Conservation (phyloP, 2,329 filamentous ascomycete species). For the Metarhizium anisopliae region DNA sequence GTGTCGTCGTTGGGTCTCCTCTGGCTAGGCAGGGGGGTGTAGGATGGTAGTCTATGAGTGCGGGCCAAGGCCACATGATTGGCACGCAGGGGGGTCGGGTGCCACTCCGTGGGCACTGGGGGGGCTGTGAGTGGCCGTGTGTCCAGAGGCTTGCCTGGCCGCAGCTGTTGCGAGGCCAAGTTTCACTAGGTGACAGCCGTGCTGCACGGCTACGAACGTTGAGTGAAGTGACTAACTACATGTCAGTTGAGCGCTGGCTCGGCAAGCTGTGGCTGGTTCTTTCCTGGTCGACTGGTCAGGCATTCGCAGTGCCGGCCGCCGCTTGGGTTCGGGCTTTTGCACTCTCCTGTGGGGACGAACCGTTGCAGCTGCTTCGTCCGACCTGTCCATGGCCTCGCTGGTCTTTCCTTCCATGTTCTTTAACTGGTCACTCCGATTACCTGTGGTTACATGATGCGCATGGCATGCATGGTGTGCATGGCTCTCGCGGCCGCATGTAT, state of each 20-base stretch:
- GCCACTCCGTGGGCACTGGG: constrained; percentile 6
- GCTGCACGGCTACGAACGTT: not conserved
- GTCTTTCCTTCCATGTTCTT: not conserved
- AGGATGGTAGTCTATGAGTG: constrained; percentile 13
- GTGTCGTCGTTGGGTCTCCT: not conserved
- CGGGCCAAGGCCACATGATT: constrained; percentile 23
- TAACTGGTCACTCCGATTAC: not conserved
- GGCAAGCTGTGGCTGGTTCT: not conserved
- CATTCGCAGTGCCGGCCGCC: too few species aligned
- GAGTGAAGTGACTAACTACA: not conserved
- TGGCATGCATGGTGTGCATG: not conserved
- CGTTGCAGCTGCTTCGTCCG: not conserved
- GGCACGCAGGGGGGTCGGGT: constrained; percentile 12
- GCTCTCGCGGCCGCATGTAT: not conserved
- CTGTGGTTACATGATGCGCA: not conserved
- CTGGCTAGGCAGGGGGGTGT: constrained; percentile 8
- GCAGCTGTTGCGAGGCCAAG: not conserved
- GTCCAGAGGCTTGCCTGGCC: not conserved
- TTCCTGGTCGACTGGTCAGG: not conserved
- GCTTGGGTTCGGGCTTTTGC: not conserved
- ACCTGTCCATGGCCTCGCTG: not conserved
- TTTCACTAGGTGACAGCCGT: not conserved
- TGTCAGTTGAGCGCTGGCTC: too few species aligned
- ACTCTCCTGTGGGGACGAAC: not conserved
- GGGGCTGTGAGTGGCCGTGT: constrained; percentile 11